Evolutionary conservation across 345 rosid genomes (phyloP), one percentile per base, ranked within the genome.

Genomic region (Hirschfeldia incana): DNA sequence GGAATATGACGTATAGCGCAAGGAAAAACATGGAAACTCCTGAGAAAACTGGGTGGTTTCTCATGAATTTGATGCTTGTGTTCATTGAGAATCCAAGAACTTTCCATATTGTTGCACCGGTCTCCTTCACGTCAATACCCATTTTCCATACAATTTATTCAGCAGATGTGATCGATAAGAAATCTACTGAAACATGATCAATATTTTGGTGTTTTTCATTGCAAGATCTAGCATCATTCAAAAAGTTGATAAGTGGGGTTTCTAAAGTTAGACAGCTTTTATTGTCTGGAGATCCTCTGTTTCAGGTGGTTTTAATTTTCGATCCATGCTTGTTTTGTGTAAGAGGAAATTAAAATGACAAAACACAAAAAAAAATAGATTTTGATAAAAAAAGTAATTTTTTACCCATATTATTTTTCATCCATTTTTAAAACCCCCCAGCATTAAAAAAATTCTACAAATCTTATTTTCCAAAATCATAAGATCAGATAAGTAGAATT

Each of bases 1-100:
- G 96, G 36, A 85, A 82, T 70, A 85, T 78, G 28, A 86, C 49
- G 77, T 85, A 90, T 8, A 93, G 46, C 12, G 73, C 62, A 62
- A 90, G 78, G 42, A 84, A 67, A 55, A 82, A 60, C n/a, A 80
- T 51, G 36, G 82, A 72, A 49, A 79, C 74, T 2, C 71, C 65
- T 0, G 92, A 89, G 46, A 82, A 32, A 42, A 82, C 12, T 3
- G 99, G 98, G 32, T 86, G 80, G 58, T 82, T 86, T 57, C 76
- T 84, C 65, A 78, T 81, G 78, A 81, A 82, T 69, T 39, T 74
- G 65, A 46, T 83, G 36, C 79, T 76, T 8, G 53, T 59, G 13
- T 37, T 76, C 66, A 86, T 55, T 29, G 88, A 89, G 73, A 73
- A 70, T 46, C 37, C 76, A 61, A 88, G 44, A 53, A 89, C 60